Conservation (phyloP, 208 protist species). For the Acanthamoeba sp. region DNA sequence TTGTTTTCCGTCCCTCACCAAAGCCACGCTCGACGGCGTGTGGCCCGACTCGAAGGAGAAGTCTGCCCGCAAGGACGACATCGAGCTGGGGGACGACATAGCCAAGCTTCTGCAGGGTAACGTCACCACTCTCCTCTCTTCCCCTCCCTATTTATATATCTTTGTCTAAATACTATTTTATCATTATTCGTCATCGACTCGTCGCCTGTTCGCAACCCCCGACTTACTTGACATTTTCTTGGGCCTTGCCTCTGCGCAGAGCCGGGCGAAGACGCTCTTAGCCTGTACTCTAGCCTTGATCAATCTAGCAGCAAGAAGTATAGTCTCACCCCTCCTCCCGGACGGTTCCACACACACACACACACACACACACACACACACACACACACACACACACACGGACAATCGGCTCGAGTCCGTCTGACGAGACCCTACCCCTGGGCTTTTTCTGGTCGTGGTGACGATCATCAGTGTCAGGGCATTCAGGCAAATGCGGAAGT, state of each 20-base stretch:
- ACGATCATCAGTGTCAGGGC: not conserved
- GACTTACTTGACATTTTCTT: no score
- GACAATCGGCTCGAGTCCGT: no score
- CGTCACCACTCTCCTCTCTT: no score
- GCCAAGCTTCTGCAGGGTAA: not conserved
- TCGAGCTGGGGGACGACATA: constrained; percentile 24
- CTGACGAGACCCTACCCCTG: no score
- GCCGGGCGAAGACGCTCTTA: not conserved
- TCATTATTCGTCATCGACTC: no score
- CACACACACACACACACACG: no score
- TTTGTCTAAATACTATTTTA: no score
- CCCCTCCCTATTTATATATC: not conserved
- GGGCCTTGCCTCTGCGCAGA: no score
- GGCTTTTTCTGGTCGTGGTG: no score
- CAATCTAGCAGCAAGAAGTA: constrained; percentile 18
- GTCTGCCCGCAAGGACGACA: constrained; percentile 25
- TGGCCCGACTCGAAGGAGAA: constrained; percentile 57
- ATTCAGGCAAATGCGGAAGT: constrained; percentile 43
- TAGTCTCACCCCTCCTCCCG: not conserved
- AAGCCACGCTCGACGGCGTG: constrained; percentile 27
- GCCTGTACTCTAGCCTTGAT: constrained; percentile 13
- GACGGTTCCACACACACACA: no score
- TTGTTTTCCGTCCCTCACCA: constrained; percentile 37
- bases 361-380: no score
- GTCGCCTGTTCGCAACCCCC: no score